Percentiles rank a stretch among this genome's conserved stretches.
Evolutionary conservation across 805 yeast genomes (phyloP).

Genomic region (Myxozyma lipomycoides): DNA sequence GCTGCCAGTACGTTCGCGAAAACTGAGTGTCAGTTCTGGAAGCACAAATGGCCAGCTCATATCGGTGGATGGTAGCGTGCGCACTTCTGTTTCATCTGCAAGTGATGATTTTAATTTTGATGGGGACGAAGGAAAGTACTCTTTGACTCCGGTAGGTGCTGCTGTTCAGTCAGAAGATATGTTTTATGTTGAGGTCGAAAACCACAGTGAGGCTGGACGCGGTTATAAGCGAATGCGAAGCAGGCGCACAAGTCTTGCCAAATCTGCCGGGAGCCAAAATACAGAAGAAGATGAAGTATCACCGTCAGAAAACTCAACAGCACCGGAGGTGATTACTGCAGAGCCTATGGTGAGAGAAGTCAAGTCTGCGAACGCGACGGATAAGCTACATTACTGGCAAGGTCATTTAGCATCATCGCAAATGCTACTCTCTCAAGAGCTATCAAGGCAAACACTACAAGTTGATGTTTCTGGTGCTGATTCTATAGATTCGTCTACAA

Average conservation of each 20-base stretch:
- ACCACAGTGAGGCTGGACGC: constrained; percentile 11
- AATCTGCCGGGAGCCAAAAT: too few relatives aligned
- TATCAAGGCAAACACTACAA: too few relatives aligned
- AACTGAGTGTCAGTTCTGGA: constrained; percentile 4
- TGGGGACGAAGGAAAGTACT: neutral
- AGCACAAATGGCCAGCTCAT: constrained; percentile 1
- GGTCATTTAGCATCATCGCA: neutral
- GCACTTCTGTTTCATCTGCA: neutral
- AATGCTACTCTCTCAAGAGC: too few relatives aligned
- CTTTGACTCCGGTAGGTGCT: neutral
- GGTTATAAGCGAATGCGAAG: constrained; percentile 17
- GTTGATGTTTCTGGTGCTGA: too few relatives aligned
- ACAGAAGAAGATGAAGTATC: neutral
- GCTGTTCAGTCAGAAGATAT: constrained; percentile 4
- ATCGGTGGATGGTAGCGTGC: neutral
- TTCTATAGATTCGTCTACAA: too few relatives aligned
- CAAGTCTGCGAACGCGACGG: neutral
- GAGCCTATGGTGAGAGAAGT: neutral
- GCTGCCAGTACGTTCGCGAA: constrained; percentile 11
- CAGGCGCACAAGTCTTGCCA: neutral
- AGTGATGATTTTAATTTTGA: neutral
- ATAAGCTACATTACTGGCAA: neutral
- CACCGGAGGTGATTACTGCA: neutral
- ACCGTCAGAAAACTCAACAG: neutral
- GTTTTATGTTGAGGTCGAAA: constrained; percentile 15